Conservation (phyloP, 148 eudicot species). For the Selenicereus undatus region DNA sequence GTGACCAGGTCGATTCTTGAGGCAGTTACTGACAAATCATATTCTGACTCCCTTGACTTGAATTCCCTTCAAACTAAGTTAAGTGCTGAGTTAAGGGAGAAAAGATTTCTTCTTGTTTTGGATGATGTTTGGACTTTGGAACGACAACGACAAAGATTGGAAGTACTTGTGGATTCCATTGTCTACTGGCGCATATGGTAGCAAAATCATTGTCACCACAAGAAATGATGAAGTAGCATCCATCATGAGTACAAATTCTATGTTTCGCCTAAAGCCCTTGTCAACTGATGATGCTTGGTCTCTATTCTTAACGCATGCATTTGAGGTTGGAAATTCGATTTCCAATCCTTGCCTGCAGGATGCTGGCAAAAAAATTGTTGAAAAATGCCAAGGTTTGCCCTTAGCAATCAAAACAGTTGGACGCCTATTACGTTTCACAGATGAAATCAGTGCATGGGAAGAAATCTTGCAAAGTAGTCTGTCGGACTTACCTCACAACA, state of each 20-base stretch:
- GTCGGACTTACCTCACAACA: background rate
- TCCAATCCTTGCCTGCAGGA: background rate
- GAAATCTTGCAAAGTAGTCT: slow-evolving; percentile 3
- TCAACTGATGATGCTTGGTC: slow-evolving; percentile 14
- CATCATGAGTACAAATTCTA: slow-evolving; percentile 3
- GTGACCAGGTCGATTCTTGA: slow-evolving; percentile 20
- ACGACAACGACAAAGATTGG: slow-evolving; percentile 9
- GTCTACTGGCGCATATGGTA: background rate
- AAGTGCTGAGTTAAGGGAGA: background rate
- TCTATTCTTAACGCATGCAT: slow-evolving; percentile 17
- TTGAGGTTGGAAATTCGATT: background rate
- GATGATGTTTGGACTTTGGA: slow-evolving; percentile 26
- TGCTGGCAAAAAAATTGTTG: slow-evolving; percentile 2
- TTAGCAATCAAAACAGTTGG: slow-evolving; percentile 18
- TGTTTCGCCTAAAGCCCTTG: background rate
- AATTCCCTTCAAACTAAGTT: slow-evolving; percentile 2
- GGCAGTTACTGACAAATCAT: background rate
- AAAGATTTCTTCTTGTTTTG: slow-evolving; percentile 15
- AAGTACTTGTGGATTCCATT: slow-evolving; percentile 2
- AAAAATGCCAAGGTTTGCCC: slow-evolving; percentile 12
- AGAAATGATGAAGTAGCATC: slow-evolving; percentile 14
- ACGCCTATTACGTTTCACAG: background rate
- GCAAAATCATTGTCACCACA: slow-evolving; percentile 25
- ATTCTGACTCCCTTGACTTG: background rate
- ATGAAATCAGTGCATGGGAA: slow-evolving; percentile 7